These are phyloP conservation scores for Suillus subaureus DNA, from an alignment of 768 basidiomycete species.

Conservation along the genomic window DNA sequence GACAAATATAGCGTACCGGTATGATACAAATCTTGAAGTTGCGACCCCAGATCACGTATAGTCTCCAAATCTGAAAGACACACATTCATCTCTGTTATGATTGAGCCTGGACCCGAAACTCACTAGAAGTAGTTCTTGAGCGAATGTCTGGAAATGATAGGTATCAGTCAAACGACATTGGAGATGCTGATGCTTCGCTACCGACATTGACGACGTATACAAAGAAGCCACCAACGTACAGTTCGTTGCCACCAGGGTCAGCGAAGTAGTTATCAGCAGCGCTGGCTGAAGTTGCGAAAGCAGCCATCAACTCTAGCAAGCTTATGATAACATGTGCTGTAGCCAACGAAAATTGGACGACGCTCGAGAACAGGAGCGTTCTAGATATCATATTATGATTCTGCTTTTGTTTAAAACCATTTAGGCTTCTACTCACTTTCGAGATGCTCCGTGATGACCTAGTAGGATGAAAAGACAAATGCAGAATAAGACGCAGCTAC, in stretches of 20 bases:
- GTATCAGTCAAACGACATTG: background rate
- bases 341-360: conserved; percentile 22
- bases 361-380: conserved; percentile 17
- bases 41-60: conserved; percentile 22
- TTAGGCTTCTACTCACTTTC: conserved; percentile 2
- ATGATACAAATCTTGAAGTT: conserved; percentile 17
- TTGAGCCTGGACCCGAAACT: conserved; percentile 7
- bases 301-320: conserved; percentile 15
- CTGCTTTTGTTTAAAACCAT: background rate
- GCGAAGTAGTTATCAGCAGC: conserved; percentile 4
- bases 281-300: conserved; percentile 11
- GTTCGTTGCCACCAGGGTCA: conserved; percentile 1
- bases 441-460: background rate
- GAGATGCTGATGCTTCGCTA: background rate
- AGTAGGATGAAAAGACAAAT: conserved; percentile 9
- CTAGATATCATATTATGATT: background rate
- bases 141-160: conserved; percentile 14
- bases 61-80: conserved; percentile 25
- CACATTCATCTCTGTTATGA: background rate
- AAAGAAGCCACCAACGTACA: conserved; percentile 18
- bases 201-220: conserved; percentile 20
- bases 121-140: conserved; percentile 21
- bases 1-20: conserved; percentile 14
- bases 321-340: conserved; percentile 12
- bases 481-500: conserved; percentile 8